Conservation (phyloP, 495 filamentous ascomycete genomes). For the Tetracladium setigerum region DNA sequence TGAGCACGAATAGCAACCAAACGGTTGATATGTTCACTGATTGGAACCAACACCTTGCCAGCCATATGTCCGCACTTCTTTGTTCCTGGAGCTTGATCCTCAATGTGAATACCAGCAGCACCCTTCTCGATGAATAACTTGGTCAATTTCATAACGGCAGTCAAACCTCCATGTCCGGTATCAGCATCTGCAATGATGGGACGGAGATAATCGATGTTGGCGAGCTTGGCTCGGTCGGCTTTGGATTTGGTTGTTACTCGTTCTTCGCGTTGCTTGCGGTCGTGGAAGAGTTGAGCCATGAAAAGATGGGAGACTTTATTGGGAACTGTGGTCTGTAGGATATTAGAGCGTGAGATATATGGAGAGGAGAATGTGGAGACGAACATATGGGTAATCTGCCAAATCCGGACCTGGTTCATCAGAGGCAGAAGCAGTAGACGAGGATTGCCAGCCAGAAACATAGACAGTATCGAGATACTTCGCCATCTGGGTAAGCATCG, state of each 20-base stretch:
- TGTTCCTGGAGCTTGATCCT: constrained; percentile 95
- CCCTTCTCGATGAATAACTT: constrained; percentile 97
- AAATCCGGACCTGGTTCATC: constrained; percentile 97
- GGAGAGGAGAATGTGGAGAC: constrained; percentile 20
- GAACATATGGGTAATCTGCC: constrained; percentile 93
- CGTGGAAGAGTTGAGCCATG: constrained; percentile 98
- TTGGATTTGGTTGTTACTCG: constrained; percentile 67
- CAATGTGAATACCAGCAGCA: constrained; percentile 96
- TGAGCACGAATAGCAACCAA: constrained; percentile 94
- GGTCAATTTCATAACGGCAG: constrained; percentile 97
- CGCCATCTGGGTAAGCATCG: constrained; percentile 98
- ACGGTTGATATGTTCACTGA: constrained; percentile 97
- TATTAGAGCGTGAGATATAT: constrained; percentile 1
- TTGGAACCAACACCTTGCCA: constrained; percentile 95
- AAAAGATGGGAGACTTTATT: constrained; percentile 97
- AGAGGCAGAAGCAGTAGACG: constrained; percentile 85
- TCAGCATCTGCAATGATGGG: constrained; percentile 97
- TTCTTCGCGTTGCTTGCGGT: constrained; percentile 96
- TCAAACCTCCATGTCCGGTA: constrained; percentile 93
- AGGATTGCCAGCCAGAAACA: constrained; percentile 98
- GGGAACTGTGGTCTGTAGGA: constrained; percentile 79
- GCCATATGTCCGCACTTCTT: constrained; percentile 99
- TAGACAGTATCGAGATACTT: constrained; percentile 98
- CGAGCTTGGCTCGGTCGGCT: constrained; percentile 60
- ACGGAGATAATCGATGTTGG: constrained; percentile 87